Evolutionary conservation across 352 stramenopile genomes (phyloP).

Genomic region (Lagenidium sp.): DNA sequence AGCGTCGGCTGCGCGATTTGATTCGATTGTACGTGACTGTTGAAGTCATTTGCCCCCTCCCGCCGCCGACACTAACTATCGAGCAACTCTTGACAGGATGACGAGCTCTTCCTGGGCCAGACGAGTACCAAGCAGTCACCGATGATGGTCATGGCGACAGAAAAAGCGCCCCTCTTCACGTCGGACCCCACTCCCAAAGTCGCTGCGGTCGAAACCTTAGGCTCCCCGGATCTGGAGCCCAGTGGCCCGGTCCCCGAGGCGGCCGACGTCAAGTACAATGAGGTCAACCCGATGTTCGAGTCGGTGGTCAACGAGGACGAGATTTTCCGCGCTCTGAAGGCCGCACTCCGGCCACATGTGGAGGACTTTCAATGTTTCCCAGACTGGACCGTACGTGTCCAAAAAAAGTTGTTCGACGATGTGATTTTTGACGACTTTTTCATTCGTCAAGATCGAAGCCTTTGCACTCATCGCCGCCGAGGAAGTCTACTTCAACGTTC

Average conservation of each 20-base stretch:
- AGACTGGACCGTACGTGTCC: slow-evolving; percentile 52
- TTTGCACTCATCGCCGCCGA: slow-evolving; percentile 56
- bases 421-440: no score
- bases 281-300: slow-evolving; percentile 73
- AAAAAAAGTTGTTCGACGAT: no score
- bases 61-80: no score
- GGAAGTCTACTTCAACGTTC: slow-evolving; percentile 53
- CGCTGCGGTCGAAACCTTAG: slow-evolving; percentile 9
- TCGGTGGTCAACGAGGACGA: slow-evolving; percentile 30
- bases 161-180: slow-evolving; percentile 8
- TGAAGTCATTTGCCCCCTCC: background rate
- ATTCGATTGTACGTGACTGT: slow-evolving; percentile 39
- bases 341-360: slow-evolving; percentile 28
- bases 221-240: slow-evolving; percentile 22
- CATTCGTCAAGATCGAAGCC: slow-evolving; percentile 62
- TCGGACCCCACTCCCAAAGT: slow-evolving; percentile 3
- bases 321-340: slow-evolving; percentile 45
- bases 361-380: slow-evolving; percentile 35
- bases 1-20: slow-evolving; percentile 43
- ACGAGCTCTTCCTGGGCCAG: slow-evolving; percentile 20
- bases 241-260: slow-evolving; percentile 45
- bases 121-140: no score
- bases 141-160: slow-evolving; percentile 14
- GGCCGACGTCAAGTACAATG: slow-evolving; percentile 31
- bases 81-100: slow-evolving; percentile 5